A percentile compares a stretch with the other conserved stretches of the same genome.
phyloP scores from a whole-genome alignment of 73 alveolate species.

The Symbiodinium pilosum region DNA sequence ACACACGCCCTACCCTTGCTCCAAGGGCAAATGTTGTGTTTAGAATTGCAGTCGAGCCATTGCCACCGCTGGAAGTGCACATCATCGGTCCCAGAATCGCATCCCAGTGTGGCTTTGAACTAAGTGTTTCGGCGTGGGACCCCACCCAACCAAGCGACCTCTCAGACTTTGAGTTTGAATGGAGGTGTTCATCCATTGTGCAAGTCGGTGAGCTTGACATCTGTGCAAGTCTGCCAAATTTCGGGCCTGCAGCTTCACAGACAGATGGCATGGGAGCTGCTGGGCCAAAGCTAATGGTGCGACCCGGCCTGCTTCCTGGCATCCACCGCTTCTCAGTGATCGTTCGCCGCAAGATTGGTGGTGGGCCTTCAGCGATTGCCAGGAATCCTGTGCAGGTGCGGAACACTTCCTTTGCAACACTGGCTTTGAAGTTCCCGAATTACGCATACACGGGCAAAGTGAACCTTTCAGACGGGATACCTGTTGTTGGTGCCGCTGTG shows the following conservation, averaged over 20 bases:
- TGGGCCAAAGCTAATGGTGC: slow-evolving; percentile 31
- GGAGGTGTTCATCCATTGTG: slow-evolving; percentile 63
- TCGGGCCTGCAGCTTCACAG: background rate
- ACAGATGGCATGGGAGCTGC: slow-evolving; percentile 46
- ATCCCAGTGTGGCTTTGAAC: slow-evolving; percentile 45
- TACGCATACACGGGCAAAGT: slow-evolving; percentile 44
- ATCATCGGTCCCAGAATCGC: slow-evolving; percentile 61
- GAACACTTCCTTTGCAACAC: slow-evolving; percentile 2
- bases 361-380: slow-evolving; percentile 66
- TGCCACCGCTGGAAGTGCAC: slow-evolving; percentile 48
- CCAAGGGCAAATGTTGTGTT: slow-evolving; percentile 62
- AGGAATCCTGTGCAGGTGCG: slow-evolving; percentile 44
- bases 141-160: slow-evolving; percentile 23
- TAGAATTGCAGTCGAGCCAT: slow-evolving; percentile 30
- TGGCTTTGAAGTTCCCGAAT: slow-evolving; percentile 16
- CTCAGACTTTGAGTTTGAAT: slow-evolving; percentile 38
- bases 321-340: slow-evolving; percentile 72
- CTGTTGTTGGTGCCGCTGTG: slow-evolving; percentile 9
- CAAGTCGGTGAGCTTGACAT: slow-evolving; percentile 74
- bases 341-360: slow-evolving; percentile 16
- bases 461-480: slow-evolving; percentile 23
- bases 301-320: slow-evolving; percentile 48
- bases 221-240: slow-evolving; percentile 43
- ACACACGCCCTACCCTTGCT: slow-evolving; percentile 53
- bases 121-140: slow-evolving; percentile 63